phyloP scores from a whole-genome alignment of 768 basidiomycete species.

The Boletus sp. region DNA sequence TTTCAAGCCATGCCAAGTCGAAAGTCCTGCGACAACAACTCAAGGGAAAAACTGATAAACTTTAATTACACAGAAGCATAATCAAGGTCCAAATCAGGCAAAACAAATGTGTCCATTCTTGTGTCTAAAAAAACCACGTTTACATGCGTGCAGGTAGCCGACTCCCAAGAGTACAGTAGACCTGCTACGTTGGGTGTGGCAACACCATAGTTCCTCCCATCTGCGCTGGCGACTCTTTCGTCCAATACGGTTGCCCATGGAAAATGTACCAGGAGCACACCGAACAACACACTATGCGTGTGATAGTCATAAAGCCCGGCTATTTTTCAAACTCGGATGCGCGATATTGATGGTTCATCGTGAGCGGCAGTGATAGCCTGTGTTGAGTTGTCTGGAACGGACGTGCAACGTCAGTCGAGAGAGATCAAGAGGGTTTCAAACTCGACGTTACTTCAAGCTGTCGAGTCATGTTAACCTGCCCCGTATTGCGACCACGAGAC shows the following conservation, averaged over 20 bases:
- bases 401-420: background rate
- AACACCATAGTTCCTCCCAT: background rate
- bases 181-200: background rate
- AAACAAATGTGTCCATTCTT: too few species aligned
- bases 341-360: constrained; percentile 2
- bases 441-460: background rate
- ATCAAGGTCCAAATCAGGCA: too few species aligned
- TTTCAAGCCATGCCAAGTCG: too few species aligned
- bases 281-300: constrained; percentile 27
- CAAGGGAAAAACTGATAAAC: too few species aligned
- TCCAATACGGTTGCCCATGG: constrained; percentile 21
- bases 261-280: constrained; percentile 19
- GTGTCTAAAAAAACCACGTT: background rate
- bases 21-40: too few species aligned
- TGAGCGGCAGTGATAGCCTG: constrained; percentile 18
- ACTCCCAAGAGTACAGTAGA: constrained; percentile 3
- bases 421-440: background rate
- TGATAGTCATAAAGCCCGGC: constrained; percentile 29
- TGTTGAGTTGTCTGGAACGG: background rate
- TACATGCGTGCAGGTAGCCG: background rate
- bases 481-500: constrained; percentile 9
- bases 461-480: constrained; percentile 11
- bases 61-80: too few species aligned
- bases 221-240: background rate
- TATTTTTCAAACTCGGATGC: constrained; percentile 21